phyloP scores from a whole-genome alignment of 2,329 filamentous ascomycete species.

The Colletotrichum liriopes region DNA sequence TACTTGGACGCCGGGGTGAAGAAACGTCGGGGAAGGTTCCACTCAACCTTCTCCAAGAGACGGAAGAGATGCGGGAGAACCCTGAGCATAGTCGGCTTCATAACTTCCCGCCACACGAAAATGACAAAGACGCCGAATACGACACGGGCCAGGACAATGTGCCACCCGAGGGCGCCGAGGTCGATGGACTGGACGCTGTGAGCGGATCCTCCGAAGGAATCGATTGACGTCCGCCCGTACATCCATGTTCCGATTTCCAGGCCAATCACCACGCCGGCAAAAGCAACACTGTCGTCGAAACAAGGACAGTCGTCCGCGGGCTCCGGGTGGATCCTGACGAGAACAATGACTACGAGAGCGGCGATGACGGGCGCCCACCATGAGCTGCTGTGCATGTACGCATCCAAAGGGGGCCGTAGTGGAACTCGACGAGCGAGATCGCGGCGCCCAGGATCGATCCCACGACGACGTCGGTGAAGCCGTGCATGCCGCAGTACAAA shows the following conservation, averaged over 20 bases:
- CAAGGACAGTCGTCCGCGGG: constrained; percentile 97
- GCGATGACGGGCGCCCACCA: constrained; percentile 77
- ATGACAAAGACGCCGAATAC: constrained; percentile 86
- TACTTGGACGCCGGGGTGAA: constrained; percentile 94
- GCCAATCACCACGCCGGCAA: constrained; percentile 91
- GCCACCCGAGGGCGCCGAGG: constrained; percentile 76
- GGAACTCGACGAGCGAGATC: constrained; percentile 73
- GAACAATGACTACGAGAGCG: constrained; percentile 76
- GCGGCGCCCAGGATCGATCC: constrained; percentile 83
- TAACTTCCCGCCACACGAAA: constrained; percentile 90
- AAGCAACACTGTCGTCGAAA: constrained; percentile 95
- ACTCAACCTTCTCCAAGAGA: constrained; percentile 83
- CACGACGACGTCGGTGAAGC: constrained; percentile 90
- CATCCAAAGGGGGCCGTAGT: constrained; percentile 76
- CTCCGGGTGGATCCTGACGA: constrained; percentile 93
- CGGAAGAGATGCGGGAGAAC: constrained; percentile 89
- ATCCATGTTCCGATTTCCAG: constrained; percentile 89
- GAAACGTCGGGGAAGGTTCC: constrained; percentile 88
- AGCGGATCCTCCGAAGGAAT: constrained; percentile 61
- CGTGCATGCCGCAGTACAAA: constrained; percentile 98
- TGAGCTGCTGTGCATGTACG: constrained; percentile 77
- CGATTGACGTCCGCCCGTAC: constrained; percentile 71
- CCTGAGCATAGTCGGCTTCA: constrained; percentile 87
- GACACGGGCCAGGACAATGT: constrained; percentile 77
- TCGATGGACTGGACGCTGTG: constrained; percentile 72